Evolutionary conservation across 2,329 filamentous ascomycete species (phyloP).

Genomic region (Ophiostoma tasmaniense): DNA sequence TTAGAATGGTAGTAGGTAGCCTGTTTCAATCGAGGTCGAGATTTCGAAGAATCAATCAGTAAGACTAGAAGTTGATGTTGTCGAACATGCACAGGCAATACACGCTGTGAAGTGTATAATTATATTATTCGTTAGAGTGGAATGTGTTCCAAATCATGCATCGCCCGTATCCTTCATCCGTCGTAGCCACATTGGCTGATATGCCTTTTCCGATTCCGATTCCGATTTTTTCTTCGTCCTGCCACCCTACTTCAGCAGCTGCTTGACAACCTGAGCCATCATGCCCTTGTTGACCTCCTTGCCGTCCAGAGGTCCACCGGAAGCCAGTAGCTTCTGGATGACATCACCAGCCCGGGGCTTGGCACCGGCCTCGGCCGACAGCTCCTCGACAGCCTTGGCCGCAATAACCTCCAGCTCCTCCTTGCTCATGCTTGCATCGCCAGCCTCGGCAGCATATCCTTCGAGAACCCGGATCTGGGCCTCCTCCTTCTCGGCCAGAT

Average conservation of each 20-base stretch:
- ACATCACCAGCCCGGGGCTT: slow-evolving; percentile 46
- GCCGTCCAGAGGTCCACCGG: slow-evolving; percentile 47
- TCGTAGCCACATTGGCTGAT: neutral
- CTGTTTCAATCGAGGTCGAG: neutral
- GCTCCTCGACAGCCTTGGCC: slow-evolving; percentile 40
- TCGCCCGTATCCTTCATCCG: neutral
- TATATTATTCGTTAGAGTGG: neutral
- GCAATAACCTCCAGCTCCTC: slow-evolving; percentile 51
- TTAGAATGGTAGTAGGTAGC: neutral
- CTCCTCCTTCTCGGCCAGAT: slow-evolving; percentile 63
- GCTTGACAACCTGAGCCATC: slow-evolving; percentile 54
- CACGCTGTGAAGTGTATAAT: no score
- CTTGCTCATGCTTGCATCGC: slow-evolving; percentile 49
- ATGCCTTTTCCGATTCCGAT: neutral
- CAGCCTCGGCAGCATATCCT: slow-evolving; percentile 53
- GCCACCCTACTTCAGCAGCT: slow-evolving; percentile 25
- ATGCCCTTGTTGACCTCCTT: slow-evolving; percentile 56
- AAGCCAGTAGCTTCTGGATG: slow-evolving; percentile 51
- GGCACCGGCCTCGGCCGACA: slow-evolving; percentile 33
- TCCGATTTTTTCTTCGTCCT: neutral
- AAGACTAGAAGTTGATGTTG: no score
- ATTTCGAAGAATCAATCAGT: no score
- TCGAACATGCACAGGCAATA: no score
- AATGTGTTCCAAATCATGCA: neutral
- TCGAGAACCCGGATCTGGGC: slow-evolving; percentile 56